Percentiles rank a stretch among this genome's conserved stretches.
Conservation (phyloP, 441 rosid genomes). For the Bocquillonia castaneifolia region DNA sequence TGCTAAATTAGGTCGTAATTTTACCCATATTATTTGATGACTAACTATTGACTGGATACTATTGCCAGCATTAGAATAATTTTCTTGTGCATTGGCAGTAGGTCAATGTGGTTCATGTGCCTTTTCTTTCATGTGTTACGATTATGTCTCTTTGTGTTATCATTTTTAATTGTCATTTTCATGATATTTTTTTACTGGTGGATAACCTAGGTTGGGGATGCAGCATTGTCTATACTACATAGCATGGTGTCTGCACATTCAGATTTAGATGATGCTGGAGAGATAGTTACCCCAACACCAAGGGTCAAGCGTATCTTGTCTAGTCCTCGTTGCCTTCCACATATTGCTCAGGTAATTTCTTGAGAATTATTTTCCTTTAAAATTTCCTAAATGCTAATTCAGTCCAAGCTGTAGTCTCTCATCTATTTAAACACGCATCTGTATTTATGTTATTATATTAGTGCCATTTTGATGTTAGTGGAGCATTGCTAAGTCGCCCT, state of each 20-base stretch:
- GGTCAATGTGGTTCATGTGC: background rate
- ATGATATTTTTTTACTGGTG: constrained; percentile 22
- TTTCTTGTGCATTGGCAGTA: background rate
- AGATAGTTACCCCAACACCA: constrained; percentile 99
- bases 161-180: constrained; percentile 9
- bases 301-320: constrained; percentile 92
- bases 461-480: constrained; percentile 1
- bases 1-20: background rate
- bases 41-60: background rate
- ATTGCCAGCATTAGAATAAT: background rate
- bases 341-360: constrained; percentile 87
- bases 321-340: constrained; percentile 97
- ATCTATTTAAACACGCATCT: background rate
- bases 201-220: constrained; percentile 80
- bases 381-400: constrained; percentile 2
- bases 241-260: constrained; percentile 99
- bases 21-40: too few species aligned
- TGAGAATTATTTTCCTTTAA: background rate
- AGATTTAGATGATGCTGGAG: constrained; percentile 99
- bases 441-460: background rate
- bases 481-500: background rate
- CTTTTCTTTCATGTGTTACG: background rate
- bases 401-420: background rate
- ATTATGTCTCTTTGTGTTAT: background rate
- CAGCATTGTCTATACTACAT: constrained; percentile 88